These are phyloP conservation scores for Adansonia madagascariensis DNA, from an alignment of 441 rosid species.

Conservation along the genomic window DNA sequence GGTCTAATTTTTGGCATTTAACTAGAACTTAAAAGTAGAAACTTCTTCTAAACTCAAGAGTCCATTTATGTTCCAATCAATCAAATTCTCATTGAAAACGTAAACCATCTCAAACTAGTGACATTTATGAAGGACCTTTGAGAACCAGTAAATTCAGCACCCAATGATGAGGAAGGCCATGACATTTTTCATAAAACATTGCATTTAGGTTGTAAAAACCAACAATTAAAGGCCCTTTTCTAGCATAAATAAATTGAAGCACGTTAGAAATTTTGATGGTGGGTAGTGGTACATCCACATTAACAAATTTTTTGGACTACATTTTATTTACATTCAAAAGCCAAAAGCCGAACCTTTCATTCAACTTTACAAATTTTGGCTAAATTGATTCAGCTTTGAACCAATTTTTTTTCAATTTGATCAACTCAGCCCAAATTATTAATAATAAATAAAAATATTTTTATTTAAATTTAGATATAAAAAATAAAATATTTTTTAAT, in stretches of 20 bases:
- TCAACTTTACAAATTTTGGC: too few relatives aligned
- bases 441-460: too few relatives aligned
- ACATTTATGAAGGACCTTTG: neutral
- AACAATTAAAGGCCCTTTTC: neutral
- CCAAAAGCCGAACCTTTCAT: too few relatives aligned
- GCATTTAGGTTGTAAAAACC: neutral
- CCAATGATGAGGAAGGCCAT: neutral
- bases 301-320: neutral
- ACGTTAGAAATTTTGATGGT: neutral
- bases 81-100: neutral
- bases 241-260: neutral
- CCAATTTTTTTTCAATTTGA: too few relatives aligned
- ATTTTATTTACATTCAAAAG: neutral
- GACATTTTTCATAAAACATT: neutral
- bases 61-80: neutral
- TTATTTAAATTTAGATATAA: too few relatives aligned
- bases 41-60: neutral
- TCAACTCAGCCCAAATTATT: too few relatives aligned
- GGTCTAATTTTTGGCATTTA: neutral
- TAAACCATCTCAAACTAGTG: neutral
- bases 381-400: too few relatives aligned
- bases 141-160: neutral
- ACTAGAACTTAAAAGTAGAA: neutral
- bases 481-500: too few relatives aligned
- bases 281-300: neutral